Evolutionary conservation across 768 basidiomycete species (phyloP).

Genomic region (Mycena venus): DNA sequence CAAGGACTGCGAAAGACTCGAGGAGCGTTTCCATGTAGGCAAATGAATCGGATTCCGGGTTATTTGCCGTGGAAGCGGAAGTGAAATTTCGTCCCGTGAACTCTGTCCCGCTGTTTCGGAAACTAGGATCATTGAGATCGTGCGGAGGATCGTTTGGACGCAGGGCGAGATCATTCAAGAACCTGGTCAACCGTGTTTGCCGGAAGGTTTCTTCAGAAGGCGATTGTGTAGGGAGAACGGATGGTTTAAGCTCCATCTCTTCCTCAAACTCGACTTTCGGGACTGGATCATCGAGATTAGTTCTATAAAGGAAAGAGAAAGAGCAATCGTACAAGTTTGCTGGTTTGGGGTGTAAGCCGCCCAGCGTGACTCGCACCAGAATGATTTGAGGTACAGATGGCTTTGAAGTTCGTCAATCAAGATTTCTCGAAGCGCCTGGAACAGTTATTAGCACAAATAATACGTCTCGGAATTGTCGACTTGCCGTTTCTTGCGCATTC

Average conservation of each 20-base stretch:
- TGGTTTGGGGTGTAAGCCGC: conserved; percentile 86
- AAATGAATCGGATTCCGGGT: conserved; percentile 95
- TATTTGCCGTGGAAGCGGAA: conserved; percentile 50
- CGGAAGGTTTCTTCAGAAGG: conserved; percentile 55
- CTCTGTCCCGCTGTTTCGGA: conserved; percentile 38
- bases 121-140: conserved; percentile 65
- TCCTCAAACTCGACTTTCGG: conserved; percentile 75
- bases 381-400: conserved; percentile 97
- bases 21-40: conserved; percentile 92
- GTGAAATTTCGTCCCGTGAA: conserved; percentile 27
- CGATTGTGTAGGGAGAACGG: conserved; percentile 48
- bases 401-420: conserved; percentile 95
- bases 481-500: conserved; percentile 85
- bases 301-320: not conserved
- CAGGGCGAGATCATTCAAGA: conserved; percentile 72
- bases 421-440: conserved; percentile 90
- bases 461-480: conserved; percentile 29
- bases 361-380: conserved; percentile 97
- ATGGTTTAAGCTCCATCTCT: conserved; percentile 50
- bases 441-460: conserved; percentile 2
- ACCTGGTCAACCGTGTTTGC: conserved; percentile 70
- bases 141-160: conserved; percentile 86
- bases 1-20: conserved; percentile 93
- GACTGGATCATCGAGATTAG: conserved; percentile 55
- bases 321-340: conserved; percentile 68